Conservation (phyloP, 108 stramenopile species). For the Nitzschia putrida region DNA sequence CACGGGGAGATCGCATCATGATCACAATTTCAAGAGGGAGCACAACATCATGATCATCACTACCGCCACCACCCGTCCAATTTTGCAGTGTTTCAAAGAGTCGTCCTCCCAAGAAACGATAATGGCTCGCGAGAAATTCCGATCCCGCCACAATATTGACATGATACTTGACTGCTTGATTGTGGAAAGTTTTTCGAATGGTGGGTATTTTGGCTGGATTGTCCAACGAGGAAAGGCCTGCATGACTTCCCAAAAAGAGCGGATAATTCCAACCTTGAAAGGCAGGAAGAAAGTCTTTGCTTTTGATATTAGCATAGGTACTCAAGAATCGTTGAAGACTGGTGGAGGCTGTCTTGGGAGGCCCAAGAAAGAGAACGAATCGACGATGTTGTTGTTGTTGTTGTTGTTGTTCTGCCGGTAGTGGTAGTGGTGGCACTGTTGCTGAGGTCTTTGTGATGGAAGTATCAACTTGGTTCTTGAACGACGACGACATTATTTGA, state of each 20-base stretch:
- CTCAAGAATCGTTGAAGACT: constrained; percentile 3
- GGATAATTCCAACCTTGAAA: constrained; percentile 7
- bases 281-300: neutral
- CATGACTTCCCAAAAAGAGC: neutral
- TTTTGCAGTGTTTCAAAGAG: neutral
- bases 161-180: neutral
- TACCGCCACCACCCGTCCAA: constrained; percentile 10
- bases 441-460: no score
- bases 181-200: no score
- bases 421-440: no score
- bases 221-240: neutral
- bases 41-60: no score
- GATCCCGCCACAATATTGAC: neutral
- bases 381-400: neutral
- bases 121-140: neutral
- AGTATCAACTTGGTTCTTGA: no score
- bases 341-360: constrained; percentile 9
- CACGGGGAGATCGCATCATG: neutral
- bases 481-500: no score
- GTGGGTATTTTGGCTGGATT: no score
- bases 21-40: neutral
- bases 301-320: neutral
- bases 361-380: neutral
- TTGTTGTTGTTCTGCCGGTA: no score
- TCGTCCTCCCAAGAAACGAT: neutral